phyloP scores from a whole-genome alignment of 768 basidiomycete genomes.

The Rhodosporidiobolus sp. region DNA sequence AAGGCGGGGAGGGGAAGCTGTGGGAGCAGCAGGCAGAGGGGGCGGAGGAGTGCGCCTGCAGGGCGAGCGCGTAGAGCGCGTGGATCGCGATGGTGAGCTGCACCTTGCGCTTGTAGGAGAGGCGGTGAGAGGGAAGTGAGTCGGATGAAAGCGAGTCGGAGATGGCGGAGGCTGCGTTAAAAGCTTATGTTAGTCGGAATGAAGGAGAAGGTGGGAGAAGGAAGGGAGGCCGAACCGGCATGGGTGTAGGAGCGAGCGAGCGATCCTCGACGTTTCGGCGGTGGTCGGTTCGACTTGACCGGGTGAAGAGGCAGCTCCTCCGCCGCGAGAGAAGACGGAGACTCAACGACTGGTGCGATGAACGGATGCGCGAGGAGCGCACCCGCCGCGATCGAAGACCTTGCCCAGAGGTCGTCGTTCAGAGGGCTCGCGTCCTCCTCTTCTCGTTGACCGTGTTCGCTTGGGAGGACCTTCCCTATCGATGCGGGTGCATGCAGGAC shows the following conservation, averaged over 20 bases:
- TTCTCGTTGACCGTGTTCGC: neutral
- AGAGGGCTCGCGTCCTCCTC: neutral
- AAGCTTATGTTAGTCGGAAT: no score
- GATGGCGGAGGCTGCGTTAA: no score
- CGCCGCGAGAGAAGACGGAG: neutral
- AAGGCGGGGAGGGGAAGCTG: neutral
- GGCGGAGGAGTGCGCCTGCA: constrained; percentile 19
- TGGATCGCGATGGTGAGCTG: constrained; percentile 26
- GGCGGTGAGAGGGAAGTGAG: neutral
- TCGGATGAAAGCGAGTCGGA: neutral
- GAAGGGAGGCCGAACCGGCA: constrained; percentile 1
- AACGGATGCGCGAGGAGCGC: constrained; percentile 17
- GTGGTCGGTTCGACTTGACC: neutral
- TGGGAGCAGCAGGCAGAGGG: neutral
- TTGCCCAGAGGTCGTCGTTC: constrained; percentile 11
- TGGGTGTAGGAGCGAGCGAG: constrained; percentile 32
- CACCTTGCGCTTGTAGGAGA: neutral
- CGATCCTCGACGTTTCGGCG: neutral
- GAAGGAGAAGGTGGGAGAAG: no score
- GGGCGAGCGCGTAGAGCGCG: constrained; percentile 30
- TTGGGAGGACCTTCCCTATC: neutral
- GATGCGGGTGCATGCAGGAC: constrained; percentile 14
- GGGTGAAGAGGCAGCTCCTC: neutral
- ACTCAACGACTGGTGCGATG: neutral
- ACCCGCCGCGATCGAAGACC: neutral